Percentiles rank a stretch among this genome's conserved stretches.
Evolutionary conservation across 805 yeast genomes (phyloP).

Genomic region (Saccharomyces paradoxus): DNA sequence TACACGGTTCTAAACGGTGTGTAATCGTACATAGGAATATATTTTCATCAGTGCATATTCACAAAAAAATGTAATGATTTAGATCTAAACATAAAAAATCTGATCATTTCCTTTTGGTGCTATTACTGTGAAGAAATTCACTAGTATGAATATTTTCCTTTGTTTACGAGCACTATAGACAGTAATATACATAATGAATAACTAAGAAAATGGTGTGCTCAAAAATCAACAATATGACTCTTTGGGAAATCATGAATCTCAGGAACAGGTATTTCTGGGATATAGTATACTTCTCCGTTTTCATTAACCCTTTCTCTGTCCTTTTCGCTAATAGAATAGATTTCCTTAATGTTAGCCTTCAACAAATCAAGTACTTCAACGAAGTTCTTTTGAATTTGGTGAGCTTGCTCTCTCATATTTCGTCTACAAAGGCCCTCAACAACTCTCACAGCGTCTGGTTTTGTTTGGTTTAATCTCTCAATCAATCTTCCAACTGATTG

Average conservation of each 20-base stretch:
- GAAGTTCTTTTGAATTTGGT: slow-evolving; percentile 65
- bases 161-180: neutral
- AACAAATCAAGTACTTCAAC: slow-evolving; percentile 48
- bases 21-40: neutral
- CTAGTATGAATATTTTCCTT: neutral
- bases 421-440: slow-evolving; percentile 73
- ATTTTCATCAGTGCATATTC: neutral
- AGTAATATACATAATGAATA: neutral
- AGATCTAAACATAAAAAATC: neutral
- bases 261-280: slow-evolving; percentile 73
- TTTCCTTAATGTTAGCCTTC: slow-evolving; percentile 58
- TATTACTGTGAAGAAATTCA: neutral
- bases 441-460: slow-evolving; percentile 63
- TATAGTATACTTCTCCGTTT: slow-evolving; percentile 70
- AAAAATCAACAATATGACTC: slow-evolving; percentile 52
- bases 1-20: neutral
- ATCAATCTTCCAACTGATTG: slow-evolving; percentile 80
- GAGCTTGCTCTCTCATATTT: slow-evolving; percentile 67
- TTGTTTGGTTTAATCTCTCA: slow-evolving; percentile 69
- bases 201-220: slow-evolving; percentile 3
- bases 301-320: slow-evolving; percentile 88
- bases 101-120: neutral
- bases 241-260: slow-evolving; percentile 53
- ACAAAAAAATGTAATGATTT: neutral
- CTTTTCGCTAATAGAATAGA: slow-evolving; percentile 70